Conservation (phyloP, 768 basidiomycete genomes). For the Boletus rex-veris region DNA sequence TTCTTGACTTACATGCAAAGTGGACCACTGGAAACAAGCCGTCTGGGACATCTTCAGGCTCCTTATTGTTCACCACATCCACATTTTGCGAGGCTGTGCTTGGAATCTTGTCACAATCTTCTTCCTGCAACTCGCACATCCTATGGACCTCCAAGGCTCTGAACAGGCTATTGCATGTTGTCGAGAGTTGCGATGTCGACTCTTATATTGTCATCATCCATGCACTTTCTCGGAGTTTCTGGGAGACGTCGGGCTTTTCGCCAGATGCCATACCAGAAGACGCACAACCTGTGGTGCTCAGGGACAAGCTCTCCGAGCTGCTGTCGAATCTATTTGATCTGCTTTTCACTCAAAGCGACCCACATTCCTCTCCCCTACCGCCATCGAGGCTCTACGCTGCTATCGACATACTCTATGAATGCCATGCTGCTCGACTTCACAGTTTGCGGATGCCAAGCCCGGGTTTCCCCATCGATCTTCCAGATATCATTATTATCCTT, state of each 20-base stretch:
- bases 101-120: slow-evolving; percentile 16
- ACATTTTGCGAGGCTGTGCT: slow-evolving; percentile 24
- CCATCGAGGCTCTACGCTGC: slow-evolving; percentile 9
- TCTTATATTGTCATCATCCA: slow-evolving; percentile 32
- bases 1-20: slow-evolving; percentile 40
- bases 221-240: slow-evolving; percentile 27
- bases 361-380: background rate
- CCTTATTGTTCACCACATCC: slow-evolving; percentile 25
- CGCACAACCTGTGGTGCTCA: slow-evolving; percentile 5
- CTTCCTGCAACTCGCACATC: slow-evolving; percentile 31
- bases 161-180: slow-evolving; percentile 32
- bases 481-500: slow-evolving; percentile 25
- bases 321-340: slow-evolving; percentile 23
- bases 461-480: slow-evolving; percentile 14
- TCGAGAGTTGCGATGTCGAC: slow-evolving; percentile 31
- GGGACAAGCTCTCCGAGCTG: slow-evolving; percentile 19
- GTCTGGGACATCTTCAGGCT: background rate
- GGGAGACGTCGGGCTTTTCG: background rate
- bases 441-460: slow-evolving; percentile 4
- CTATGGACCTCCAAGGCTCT: slow-evolving; percentile 46
- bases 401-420: slow-evolving; percentile 28
- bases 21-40: slow-evolving; percentile 32
- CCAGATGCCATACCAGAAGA: background rate
- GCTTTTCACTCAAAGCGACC: slow-evolving; percentile 9
- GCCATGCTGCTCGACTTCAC: slow-evolving; percentile 19